Evolutionary conservation across 1,284 basidiomycete genomes (phyloP), one percentile per base, ranked within the genome.

Genomic region (Marasmius fiardii): DNA sequence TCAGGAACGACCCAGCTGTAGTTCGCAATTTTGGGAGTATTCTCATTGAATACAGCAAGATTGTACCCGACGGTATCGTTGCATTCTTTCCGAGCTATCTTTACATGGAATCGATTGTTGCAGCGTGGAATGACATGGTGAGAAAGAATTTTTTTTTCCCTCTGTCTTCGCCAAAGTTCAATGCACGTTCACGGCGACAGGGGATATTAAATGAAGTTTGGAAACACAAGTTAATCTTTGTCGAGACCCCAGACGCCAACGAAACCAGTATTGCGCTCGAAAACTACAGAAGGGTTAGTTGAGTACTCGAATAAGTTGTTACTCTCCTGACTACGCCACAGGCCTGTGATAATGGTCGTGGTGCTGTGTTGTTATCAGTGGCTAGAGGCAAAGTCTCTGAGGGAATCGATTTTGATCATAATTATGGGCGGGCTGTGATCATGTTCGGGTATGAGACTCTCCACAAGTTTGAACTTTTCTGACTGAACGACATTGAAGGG

Each of bases 81-180:
- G 96, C 95, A 7, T 99, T 99, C 82, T 99, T 99, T 74, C 97
- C 97, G 16, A 95, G 92, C 69, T 99, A 99, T 74, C 84, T 99
- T 24, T 99, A 99, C 74, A 99, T 99, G 97, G 97, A 99, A 74
- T 95, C 93, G 34, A 99, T 99, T 61, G 97, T 99, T 20, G 94
- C 95, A 2, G 97, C 97, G 12, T 99, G 97, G 97, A 98, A 98
- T 70, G 97, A 99, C 70, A 99, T 99, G 97, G 94, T 93, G 65
- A 60, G 86, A 65, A 6, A 18, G 11, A 23, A 16, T n/a, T 33
- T 45, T 11, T 35, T 56, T 70, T 49, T 64, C 58, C 47, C 39
- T 58, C 53, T 4, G 49, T 56, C 57, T n/a, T n/a, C n/a, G n/a
- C n/a, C 21, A 10, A 49, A 31, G 4, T 31, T 31, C 10, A 10